phyloP scores from a whole-genome alignment of 345 rosid species.

The Firmiana major region DNA sequence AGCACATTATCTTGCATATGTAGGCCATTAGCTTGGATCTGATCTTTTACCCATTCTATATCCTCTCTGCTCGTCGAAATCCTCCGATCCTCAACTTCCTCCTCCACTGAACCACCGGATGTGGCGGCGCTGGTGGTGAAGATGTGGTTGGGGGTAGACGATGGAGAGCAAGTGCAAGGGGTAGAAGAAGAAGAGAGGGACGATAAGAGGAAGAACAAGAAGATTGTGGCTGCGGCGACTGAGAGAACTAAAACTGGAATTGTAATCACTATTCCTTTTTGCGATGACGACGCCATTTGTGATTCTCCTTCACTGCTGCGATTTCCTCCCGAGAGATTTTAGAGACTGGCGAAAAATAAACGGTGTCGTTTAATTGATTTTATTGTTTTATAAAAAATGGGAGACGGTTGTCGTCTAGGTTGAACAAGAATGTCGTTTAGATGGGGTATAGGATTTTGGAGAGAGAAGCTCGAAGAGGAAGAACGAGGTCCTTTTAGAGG shows the following conservation, averaged over 20 bases:
- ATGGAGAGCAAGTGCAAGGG: constrained; percentile 52
- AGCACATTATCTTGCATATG: constrained; percentile 92
- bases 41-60: constrained; percentile 77
- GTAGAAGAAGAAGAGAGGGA: constrained; percentile 73
- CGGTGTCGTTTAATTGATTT: not conserved
- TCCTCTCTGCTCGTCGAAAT: constrained; percentile 56
- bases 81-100: constrained; percentile 29
- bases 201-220: constrained; percentile 71
- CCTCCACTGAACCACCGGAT: constrained; percentile 4
- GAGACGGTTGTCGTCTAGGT: not conserved
- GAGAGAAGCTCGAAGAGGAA: not conserved
- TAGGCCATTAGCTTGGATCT: constrained; percentile 78
- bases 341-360: not conserved
- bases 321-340: too few relatives aligned
- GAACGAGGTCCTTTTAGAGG: too few relatives aligned
- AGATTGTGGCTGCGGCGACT: constrained; percentile 54
- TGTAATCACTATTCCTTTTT: constrained; percentile 60
- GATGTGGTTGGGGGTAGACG: constrained; percentile 25
- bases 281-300: constrained; percentile 26
- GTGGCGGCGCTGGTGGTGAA: not conserved
- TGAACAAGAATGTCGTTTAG: not conserved
- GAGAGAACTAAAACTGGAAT: constrained; percentile 66
- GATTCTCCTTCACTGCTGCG: not conserved
- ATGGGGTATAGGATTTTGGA: too few relatives aligned
- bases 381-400: not conserved